A percentile compares a stretch with the other conserved stretches of the same genome.
These are phyloP conservation scores for Radiomyces spectabilis DNA, from an alignment of 192 early-diverging fungal species.

Conservation along the genomic window DNA sequence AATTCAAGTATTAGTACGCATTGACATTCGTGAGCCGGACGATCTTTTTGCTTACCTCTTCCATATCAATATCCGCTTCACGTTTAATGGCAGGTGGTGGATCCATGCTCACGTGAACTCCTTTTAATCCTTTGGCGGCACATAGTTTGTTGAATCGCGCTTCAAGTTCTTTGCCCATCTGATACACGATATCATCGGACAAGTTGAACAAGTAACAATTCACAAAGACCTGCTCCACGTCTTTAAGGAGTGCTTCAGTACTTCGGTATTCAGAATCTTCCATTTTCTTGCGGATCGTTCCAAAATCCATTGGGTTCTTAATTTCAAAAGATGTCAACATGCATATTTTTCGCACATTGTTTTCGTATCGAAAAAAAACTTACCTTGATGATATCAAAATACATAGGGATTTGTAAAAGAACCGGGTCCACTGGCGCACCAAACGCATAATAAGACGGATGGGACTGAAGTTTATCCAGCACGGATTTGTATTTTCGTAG, in stretches of 20 bases:
- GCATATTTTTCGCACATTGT: too few relatives aligned
- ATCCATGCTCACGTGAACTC: slow-evolving; percentile 1
- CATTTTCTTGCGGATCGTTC: slow-evolving; percentile 62
- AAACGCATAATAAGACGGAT: slow-evolving; percentile 49
- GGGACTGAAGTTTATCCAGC: slow-evolving; percentile 10
- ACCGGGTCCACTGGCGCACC: slow-evolving; percentile 76
- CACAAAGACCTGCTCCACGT: slow-evolving; percentile 52
- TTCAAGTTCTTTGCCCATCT: slow-evolving; percentile 50
- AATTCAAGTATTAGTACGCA: too few relatives aligned
- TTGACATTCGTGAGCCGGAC: too few relatives aligned
- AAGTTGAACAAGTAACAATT: slow-evolving; percentile 73
- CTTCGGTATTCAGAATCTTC: slow-evolving; percentile 55
- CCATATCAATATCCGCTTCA: too few relatives aligned
- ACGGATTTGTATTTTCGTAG: slow-evolving; percentile 20
- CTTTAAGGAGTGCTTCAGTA: slow-evolving; percentile 42
- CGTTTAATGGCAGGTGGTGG: too few relatives aligned
- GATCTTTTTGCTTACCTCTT: too few relatives aligned
- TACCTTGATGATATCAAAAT: slow-evolving; percentile 52
- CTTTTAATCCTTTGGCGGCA: not conserved
- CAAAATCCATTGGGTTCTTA: slow-evolving; percentile 77
- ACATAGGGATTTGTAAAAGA: slow-evolving; percentile 53
- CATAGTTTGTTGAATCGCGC: slow-evolving; percentile 7
- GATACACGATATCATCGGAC: slow-evolving; percentile 47
- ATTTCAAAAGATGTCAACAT: too few relatives aligned
- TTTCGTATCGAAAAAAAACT: too few relatives aligned